Evolutionary conservation across 208 protist species (phyloP).

Genomic region (Acanthamoeba castellanii): DNA sequence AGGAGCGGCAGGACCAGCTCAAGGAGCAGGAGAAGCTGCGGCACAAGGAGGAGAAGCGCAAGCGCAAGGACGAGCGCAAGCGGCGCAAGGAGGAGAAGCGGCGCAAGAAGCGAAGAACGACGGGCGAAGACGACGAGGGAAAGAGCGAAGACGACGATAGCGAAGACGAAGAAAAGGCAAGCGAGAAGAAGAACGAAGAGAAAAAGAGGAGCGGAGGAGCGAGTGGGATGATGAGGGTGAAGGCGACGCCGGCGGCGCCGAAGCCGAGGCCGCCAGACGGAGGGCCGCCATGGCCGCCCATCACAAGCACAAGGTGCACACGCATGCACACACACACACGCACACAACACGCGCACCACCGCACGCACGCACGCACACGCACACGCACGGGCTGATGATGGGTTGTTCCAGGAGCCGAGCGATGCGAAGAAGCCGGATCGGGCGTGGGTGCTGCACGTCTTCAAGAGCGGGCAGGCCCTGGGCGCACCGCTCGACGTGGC

Average conservation of each 20-base stretch:
- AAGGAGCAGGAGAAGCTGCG: slow-evolving; percentile 58
- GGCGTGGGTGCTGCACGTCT: slow-evolving; percentile 66
- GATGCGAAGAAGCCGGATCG: slow-evolving; percentile 67
- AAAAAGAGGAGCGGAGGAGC: slow-evolving; percentile 14
- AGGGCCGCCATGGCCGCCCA: slow-evolving; percentile 19
- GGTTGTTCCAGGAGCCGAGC: slow-evolving; percentile 7
- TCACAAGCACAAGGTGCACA: not conserved
- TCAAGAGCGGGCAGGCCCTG: slow-evolving; percentile 30
- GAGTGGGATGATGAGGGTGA: slow-evolving; percentile 18
- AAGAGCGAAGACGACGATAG: not conserved
- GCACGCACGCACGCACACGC: not conserved
- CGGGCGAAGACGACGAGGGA: not conserved
- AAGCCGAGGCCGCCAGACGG: not conserved
- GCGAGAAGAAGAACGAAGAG: not conserved
- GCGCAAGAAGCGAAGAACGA: slow-evolving; percentile 6
- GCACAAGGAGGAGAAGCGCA: slow-evolving; percentile 41
- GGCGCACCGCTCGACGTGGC: slow-evolving; percentile 1
- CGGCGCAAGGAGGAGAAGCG: slow-evolving; percentile 53
- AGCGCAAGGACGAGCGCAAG: slow-evolving; percentile 55
- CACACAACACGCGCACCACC: not conserved
- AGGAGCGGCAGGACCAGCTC: slow-evolving; percentile 52
- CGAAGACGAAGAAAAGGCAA: not conserved
- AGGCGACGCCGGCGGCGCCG: not conserved
- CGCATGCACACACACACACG: too few relatives aligned
- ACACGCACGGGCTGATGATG: not conserved